phyloP scores from a whole-genome alignment of 1,139 yeast genomes.

The Barnettozyma hawaiiensis region DNA sequence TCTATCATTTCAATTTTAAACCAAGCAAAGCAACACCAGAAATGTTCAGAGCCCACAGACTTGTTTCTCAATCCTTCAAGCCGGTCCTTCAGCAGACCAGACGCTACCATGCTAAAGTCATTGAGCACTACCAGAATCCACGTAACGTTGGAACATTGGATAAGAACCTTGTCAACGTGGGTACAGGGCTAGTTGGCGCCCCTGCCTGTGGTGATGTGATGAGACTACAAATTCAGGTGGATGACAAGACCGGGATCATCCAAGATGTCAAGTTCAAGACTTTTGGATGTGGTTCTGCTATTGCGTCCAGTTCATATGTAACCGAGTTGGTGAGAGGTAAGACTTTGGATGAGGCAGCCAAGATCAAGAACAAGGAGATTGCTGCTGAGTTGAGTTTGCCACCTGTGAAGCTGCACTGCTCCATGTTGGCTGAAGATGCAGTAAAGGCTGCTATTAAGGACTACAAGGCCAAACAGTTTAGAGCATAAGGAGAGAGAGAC shows the following conservation, averaged over 20 bases:
- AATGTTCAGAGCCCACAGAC: conserved; percentile 22
- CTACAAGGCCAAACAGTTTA: conserved; percentile 62
- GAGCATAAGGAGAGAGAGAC: conserved; percentile 13
- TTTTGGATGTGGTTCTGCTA: conserved; percentile 97
- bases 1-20: no score
- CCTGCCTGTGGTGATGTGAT: conserved; percentile 99
- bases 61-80: conserved; percentile 14
- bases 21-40: not conserved
- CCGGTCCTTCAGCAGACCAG: conserved; percentile 28
- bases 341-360: conserved; percentile 88
- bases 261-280: conserved; percentile 96
- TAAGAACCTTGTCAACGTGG: conserved; percentile 73
- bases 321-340: conserved; percentile 95
- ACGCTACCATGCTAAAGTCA: conserved; percentile 65
- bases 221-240: conserved; percentile 93
- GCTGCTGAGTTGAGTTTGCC: conserved; percentile 93
- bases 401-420: conserved; percentile 95
- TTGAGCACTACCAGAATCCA: conserved; percentile 95
- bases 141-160: conserved; percentile 93
- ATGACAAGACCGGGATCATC: conserved; percentile 83
- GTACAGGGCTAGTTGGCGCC: conserved; percentile 96
- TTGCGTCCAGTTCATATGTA: conserved; percentile 91
- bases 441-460: conserved; percentile 96
- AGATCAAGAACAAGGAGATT: conserved; percentile 83
- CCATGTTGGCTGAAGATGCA: conserved; percentile 98